These are phyloP conservation scores for Calocybe gangraenosa DNA, from an alignment of 768 basidiomycete species.

Conservation along the genomic window DNA sequence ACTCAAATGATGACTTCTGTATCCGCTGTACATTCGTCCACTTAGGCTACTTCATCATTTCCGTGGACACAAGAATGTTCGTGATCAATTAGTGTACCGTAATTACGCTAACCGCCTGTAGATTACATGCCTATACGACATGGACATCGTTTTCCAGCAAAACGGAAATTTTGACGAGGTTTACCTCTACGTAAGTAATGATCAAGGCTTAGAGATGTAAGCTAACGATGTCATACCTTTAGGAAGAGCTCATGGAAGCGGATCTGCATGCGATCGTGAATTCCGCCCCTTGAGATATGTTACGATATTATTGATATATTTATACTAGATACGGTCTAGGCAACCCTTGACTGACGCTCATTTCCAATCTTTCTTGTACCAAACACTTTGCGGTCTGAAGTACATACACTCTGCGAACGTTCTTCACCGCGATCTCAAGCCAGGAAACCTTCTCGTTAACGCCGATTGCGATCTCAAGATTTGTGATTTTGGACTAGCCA, in stretches of 20 bases:
- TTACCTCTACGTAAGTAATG: slow-evolving; percentile 72
- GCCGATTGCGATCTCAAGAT: slow-evolving; percentile 99
- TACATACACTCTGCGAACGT: slow-evolving; percentile 98
- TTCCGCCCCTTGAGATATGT: not conserved
- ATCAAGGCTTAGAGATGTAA: not conserved
- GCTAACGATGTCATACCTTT: slow-evolving; percentile 13
- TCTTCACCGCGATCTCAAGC: slow-evolving; percentile 94
- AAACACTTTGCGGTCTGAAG: slow-evolving; percentile 96
- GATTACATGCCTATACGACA: slow-evolving; percentile 97
- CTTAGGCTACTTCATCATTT: slow-evolving; percentile 91
- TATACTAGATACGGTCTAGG: slow-evolving; percentile 69
- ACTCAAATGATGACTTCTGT: not conserved
- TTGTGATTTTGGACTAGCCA: slow-evolving; percentile 96
- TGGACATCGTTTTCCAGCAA: slow-evolving; percentile 95
- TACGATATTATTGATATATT: slow-evolving; percentile 1
- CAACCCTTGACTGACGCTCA: slow-evolving; percentile 88
- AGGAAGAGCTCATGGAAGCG: slow-evolving; percentile 99
- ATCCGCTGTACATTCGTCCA: slow-evolving; percentile 6
- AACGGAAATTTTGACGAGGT: slow-evolving; percentile 95
- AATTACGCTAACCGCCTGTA: slow-evolving; percentile 26
- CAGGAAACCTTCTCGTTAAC: slow-evolving; percentile 93
- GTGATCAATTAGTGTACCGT: slow-evolving; percentile 18
- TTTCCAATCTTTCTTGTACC: slow-evolving; percentile 96
- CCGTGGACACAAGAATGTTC: slow-evolving; percentile 96
- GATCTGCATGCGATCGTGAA: slow-evolving; percentile 97